Conservation (phyloP, 192 early-diverging fungal genomes). For the Spinellus fusiger region DNA sequence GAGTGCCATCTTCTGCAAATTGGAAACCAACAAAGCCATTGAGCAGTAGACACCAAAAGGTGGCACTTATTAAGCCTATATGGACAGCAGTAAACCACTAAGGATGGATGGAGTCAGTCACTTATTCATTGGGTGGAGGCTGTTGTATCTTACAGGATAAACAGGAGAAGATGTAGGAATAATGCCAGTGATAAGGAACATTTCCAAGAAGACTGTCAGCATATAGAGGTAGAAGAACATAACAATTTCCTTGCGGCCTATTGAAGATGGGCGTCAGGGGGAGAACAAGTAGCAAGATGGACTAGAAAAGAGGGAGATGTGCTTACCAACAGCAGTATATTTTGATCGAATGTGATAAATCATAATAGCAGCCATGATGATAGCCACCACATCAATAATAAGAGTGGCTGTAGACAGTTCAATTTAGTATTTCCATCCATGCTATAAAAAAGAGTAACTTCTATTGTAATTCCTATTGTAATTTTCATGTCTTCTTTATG, state of each 20-base stretch:
- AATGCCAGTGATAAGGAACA: conserved; percentile 88
- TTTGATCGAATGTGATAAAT: conserved; percentile 97
- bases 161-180: conserved; percentile 75
- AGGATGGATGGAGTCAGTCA: conserved; percentile 4
- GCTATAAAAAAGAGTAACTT: no score
- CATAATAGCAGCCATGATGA: conserved; percentile 97
- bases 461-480: no score
- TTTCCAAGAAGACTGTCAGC: conserved; percentile 76
- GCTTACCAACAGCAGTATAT: conserved; percentile 95
- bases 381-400: conserved; percentile 86
- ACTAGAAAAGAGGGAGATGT: no score
- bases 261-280: not conserved
- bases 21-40: conserved; percentile 97
- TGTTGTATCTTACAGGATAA: conserved; percentile 50
- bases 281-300: not conserved
- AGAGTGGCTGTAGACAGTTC: conserved; percentile 60
- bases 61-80: conserved; percentile 74
- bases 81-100: conserved; percentile 84
- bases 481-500: not conserved
- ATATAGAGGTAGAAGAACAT: conserved; percentile 98
- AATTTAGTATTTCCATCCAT: not conserved
- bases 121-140: not conserved
- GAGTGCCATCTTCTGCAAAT: conserved; percentile 95
- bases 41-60: conserved; percentile 88
- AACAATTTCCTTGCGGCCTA: conserved; percentile 95